Percentiles rank a stretch among this genome's conserved stretches.
Evolutionary conservation across 768 basidiomycete species (phyloP).

Genomic region (Strobilomyces confusus): DNA sequence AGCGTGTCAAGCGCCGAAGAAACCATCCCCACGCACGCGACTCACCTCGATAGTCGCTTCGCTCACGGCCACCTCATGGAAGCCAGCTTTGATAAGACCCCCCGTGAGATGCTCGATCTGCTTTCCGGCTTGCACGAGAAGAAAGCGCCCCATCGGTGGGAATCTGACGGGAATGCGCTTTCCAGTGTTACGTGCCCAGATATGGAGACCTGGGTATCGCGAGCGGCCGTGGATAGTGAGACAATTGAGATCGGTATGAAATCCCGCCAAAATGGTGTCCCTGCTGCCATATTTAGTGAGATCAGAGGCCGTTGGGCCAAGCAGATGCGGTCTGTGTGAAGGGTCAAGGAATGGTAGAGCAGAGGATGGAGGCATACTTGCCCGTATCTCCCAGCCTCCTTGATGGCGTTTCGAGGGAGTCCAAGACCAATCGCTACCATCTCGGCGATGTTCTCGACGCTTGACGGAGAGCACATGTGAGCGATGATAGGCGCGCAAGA

Average conservation of each 20-base stretch:
- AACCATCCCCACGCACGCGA: neutral
- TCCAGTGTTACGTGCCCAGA: constrained; percentile 94
- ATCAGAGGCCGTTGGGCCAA: constrained; percentile 94
- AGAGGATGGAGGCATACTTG: constrained; percentile 30
- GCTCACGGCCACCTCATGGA: constrained; percentile 92
- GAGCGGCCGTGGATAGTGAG: constrained; percentile 88
- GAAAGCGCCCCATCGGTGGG: constrained; percentile 70
- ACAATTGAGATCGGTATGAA: constrained; percentile 93
- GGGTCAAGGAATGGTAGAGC: neutral
- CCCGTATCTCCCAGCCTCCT: constrained; percentile 83
- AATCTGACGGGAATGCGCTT: constrained; percentile 87
- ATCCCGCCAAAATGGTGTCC: constrained; percentile 88
- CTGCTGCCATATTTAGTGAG: constrained; percentile 71
- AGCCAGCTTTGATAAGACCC: constrained; percentile 88
- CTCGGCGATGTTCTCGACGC: constrained; percentile 81
- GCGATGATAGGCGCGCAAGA: constrained; percentile 1
- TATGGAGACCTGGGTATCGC: constrained; percentile 82
- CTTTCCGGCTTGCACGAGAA: constrained; percentile 94
- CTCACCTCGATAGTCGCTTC: constrained; percentile 67
- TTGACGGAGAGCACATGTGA: constrained; percentile 26
- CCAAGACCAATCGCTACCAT: constrained; percentile 87
- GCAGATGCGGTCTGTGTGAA: constrained; percentile 64
- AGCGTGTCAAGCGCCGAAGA: neutral
- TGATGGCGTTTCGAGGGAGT: constrained; percentile 64
- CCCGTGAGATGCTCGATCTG: constrained; percentile 87